Evolutionary conservation across 2,329 filamentous ascomycete species (phyloP).

Genomic region (Talaromyces sp.): DNA sequence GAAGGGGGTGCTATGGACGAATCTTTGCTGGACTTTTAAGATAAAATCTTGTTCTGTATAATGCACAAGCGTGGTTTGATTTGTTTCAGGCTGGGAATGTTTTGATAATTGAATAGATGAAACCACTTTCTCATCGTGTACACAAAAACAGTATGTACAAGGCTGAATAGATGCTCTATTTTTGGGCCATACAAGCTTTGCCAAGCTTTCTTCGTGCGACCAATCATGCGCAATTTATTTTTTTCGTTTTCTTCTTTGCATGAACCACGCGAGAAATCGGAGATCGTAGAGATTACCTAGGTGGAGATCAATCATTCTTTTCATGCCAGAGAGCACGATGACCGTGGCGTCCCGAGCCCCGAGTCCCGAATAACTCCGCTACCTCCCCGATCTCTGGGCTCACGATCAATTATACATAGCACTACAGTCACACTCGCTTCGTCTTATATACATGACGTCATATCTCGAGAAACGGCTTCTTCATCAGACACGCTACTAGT

Average conservation of each 20-base stretch:
- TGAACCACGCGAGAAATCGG: neutral
- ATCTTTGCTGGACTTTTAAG: slow-evolving; percentile 13
- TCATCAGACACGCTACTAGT: neutral
- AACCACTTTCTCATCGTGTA: no score
- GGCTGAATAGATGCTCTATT: neutral
- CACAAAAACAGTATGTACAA: neutral
- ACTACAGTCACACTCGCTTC: neutral
- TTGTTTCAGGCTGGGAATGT: neutral
- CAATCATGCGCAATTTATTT: neutral
- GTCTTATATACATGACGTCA: neutral
- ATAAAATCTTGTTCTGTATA: neutral
- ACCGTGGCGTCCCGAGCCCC: neutral
- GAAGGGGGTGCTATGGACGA: slow-evolving; percentile 25
- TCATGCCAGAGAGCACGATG: neutral
- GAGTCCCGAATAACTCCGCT: neutral
- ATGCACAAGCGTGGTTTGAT: neutral
- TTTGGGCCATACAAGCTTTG: slow-evolving; percentile 5
- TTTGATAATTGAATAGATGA: neutral
- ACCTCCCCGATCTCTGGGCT: neutral
- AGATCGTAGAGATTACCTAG: neutral
- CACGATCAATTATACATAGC: neutral
- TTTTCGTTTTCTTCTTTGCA: neutral
- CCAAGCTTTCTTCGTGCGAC: neutral
- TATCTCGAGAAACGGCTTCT: neutral
- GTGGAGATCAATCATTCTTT: no score